Base-by-base conservation (phyloP, 1,139 yeast species). In the Suhomyces coccinellae region DNA sequence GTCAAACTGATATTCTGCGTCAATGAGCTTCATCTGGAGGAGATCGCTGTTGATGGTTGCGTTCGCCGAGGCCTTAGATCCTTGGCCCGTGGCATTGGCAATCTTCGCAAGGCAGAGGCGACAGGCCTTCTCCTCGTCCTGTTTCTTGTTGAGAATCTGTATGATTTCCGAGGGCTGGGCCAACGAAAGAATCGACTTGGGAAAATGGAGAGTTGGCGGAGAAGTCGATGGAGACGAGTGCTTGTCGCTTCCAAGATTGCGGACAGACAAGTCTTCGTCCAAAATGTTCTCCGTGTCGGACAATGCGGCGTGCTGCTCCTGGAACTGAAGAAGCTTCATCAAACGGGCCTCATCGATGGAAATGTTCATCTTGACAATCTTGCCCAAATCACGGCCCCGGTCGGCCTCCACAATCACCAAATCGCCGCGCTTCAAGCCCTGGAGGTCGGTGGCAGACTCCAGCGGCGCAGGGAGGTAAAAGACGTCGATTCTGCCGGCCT, bases 321-420 rank as follows among this genome's bases (percentile, higher is more conserved):
- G 77, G 52, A 71, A 73, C 54, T 79, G 84, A 44, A 79, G 67
- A 56, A 77, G 67, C 53, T 79, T 79, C 59, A 79, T 61, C 46
- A 81, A 61, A 53, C 85, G 57, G 28, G 78, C 78, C 58, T 87
- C 85, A 53, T 87, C 91, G 34, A 84, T 70, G 3, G 84, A 72
- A 26, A 91, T 79, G 49, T 79, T 75, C 51, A 87, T 75, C 53
- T 82, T 83, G 30, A 84, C 79, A 35, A 93, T 82, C 57, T 83
- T 80, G 20, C 97, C 98, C 52, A 93, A 70, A 67, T 93, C 99
- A 43, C 87, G 76, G 34, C 99, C 99, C 41, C 99, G 76, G 62
- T 93, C 99, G n/a, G 98, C 99, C 63, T 93, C 98, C 32, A 91
- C 97, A 53, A 91, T 84, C 12, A 93, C 97, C 60, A 90, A 76